Base-by-base conservation (phyloP, 1,284 basidiomycete species). In the Pseudozyma tsukubaensis region DNA sequence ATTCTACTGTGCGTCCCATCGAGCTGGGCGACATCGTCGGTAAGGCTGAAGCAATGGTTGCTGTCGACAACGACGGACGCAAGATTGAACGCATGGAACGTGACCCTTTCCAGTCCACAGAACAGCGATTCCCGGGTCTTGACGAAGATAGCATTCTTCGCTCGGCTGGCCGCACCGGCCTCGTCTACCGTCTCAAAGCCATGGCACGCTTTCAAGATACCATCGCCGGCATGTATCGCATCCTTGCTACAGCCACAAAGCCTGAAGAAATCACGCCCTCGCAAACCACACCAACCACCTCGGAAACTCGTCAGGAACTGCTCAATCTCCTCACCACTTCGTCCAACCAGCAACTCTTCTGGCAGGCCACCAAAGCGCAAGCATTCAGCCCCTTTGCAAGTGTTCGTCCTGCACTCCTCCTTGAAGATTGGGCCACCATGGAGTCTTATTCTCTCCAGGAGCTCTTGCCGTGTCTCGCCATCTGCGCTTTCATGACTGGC, bases 91-190 rank as follows among this genome's bases (percentile, higher is more conserved):
- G 54, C 34, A 60, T 44, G 61, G 57, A 73, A 0, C 64, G 71
- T 40, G 65, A 73, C 43, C 71, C 71, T 4, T 73, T 73, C 51
- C 49, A 57, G 19, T 56, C 58, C 34, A 73, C 58, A 50, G 65
- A 73, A n/a, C 51, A 68, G 29, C 64, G 71, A 42, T 73, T 73
- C 44, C 71, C 71, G 0, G 72, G 67, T 49, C 62, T 67, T 39
- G 72, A 75, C 53, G 72, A 75, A 37, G 72, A 74, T 42, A 66
- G 63, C 43, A 58, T 74, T 18, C 72, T 74, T 21, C 66, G 67
- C 4, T 59, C 62, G 0, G 72, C 72, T 14, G 72, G 72, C 13
- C 67, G 72, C 21, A 75, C 72, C 13, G 63, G 67, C n/a, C 67
- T 75, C 9, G 67, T 66, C 4, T 75, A 60, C 18, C 59, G 72